phyloP scores from a whole-genome alignment of 192 early-diverging fungal species.

The Polychytrium aggregatum region DNA sequence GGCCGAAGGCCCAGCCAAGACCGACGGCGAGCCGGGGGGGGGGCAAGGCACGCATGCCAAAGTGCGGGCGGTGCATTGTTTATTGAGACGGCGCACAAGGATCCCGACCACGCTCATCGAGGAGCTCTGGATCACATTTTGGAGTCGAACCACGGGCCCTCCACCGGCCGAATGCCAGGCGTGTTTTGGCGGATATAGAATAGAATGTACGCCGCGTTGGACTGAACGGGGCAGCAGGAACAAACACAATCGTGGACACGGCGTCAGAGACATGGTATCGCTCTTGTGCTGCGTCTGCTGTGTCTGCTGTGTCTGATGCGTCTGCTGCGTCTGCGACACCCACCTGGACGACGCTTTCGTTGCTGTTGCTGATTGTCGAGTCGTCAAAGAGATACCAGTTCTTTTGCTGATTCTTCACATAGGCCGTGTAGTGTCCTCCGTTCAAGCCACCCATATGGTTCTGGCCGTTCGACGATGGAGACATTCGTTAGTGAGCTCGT shows the following conservation, averaged over 20 bases:
- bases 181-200: conserved; percentile 40
- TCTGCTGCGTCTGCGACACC: conserved; percentile 38
- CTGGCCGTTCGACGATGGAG: conserved; percentile 14
- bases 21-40: no score
- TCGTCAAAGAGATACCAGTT: conserved; percentile 78
- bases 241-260: background rate
- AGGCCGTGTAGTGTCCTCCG: conserved; percentile 76
- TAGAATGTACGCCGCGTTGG: conserved; percentile 50
- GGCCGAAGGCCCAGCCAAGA: no score
- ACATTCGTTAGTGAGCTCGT: no score
- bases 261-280: conserved; percentile 62
- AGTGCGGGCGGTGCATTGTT: no score
- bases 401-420: conserved; percentile 51
- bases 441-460: conserved; percentile 73
- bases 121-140: no score
- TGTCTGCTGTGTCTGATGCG: no score
- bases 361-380: conserved; percentile 33
- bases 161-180: no score
- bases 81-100: no score
- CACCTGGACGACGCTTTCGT: conserved; percentile 28
- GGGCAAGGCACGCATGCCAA: no score
- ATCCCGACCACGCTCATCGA: no score
- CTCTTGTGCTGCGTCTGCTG: no score
- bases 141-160: no score
- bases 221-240: conserved; percentile 9